phyloP scores from a whole-genome alignment of 257 asterid genomes.

The Plantago elongata region DNA sequence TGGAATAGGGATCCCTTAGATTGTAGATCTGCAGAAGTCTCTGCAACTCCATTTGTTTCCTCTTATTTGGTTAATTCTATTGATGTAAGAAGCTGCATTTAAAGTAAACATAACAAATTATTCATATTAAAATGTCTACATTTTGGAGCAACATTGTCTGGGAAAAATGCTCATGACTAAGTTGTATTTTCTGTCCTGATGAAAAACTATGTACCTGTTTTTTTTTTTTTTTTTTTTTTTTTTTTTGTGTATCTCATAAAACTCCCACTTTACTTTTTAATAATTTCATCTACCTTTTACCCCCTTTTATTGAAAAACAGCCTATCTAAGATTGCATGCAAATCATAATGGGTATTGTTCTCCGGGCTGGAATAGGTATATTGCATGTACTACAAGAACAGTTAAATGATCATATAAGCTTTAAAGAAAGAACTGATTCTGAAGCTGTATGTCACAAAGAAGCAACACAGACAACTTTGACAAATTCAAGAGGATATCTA shows the following conservation, averaged over 20 bases:
- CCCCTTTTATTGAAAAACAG: no score
- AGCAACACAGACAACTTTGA: slow-evolving; percentile 1
- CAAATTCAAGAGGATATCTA: slow-evolving; percentile 35
- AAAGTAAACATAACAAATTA: not conserved
- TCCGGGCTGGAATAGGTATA: no score
- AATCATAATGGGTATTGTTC: no score
- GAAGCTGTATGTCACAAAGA: not conserved
- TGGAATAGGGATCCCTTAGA: slow-evolving; percentile 16
- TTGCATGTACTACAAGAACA: not conserved
- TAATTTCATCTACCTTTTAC: no score
- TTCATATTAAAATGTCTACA: no score
- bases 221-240: no score
- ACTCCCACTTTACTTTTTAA: no score
- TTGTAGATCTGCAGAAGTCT: slow-evolving; percentile 19
- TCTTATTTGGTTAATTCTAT: slow-evolving; percentile 15
- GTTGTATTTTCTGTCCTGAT: not conserved
- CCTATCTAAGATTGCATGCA: no score
- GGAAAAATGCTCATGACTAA: not conserved
- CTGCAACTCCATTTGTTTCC: not conserved
- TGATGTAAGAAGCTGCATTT: slow-evolving; percentile 13
- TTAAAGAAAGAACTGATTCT: no score
- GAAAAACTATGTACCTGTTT: no score
- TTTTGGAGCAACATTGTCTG: not conserved
- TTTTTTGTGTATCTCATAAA: no score
- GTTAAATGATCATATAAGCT: no score